Conservation (phyloP, 2,329 filamentous ascomycete species). For the Nectriaceae sp. region DNA sequence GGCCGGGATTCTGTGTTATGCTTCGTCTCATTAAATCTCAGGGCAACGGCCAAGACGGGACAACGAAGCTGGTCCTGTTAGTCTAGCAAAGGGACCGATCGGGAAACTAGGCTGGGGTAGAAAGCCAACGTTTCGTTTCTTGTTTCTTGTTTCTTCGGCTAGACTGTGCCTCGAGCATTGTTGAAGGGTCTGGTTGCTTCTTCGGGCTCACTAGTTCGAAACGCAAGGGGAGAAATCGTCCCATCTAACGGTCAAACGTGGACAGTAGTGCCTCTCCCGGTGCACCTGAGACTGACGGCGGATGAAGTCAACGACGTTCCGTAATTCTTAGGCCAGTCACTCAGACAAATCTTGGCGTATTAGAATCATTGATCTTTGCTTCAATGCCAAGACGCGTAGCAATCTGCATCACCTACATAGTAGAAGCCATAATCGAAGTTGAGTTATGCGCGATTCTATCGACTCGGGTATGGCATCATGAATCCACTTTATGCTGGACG, state of each 20-base stretch:
- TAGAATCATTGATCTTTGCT: too few relatives aligned
- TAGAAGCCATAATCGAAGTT: conserved; percentile 13
- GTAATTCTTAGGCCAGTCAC: neutral
- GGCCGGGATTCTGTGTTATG: conserved; percentile 11
- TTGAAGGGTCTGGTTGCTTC: conserved; percentile 7
- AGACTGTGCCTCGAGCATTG: neutral
- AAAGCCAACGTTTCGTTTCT: conserved; percentile 30
- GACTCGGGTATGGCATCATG: conserved; percentile 18
- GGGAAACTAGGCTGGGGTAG: conserved; percentile 16
- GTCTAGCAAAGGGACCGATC: conserved; percentile 22
- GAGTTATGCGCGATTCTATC: conserved; percentile 21
- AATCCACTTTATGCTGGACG: neutral
- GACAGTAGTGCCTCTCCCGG: conserved; percentile 11
- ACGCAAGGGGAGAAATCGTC: conserved; percentile 17
- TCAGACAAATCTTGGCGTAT: too few relatives aligned
- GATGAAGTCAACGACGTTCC: conserved; percentile 2
- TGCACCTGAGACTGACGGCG: conserved; percentile 19
- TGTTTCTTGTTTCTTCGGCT: conserved; percentile 24
- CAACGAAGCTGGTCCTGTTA: conserved; percentile 18
- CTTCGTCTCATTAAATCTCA: neutral
- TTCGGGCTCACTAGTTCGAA: conserved; percentile 14
- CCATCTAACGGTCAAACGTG: conserved; percentile 12
- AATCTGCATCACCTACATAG: conserved; percentile 22
- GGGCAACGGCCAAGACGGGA: conserved; percentile 12
- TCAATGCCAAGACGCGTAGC: conserved; percentile 22